Evolutionary conservation across 2,329 filamentous ascomycete genomes (phyloP).

Genomic region (Phialemonium atrogriseum): DNA sequence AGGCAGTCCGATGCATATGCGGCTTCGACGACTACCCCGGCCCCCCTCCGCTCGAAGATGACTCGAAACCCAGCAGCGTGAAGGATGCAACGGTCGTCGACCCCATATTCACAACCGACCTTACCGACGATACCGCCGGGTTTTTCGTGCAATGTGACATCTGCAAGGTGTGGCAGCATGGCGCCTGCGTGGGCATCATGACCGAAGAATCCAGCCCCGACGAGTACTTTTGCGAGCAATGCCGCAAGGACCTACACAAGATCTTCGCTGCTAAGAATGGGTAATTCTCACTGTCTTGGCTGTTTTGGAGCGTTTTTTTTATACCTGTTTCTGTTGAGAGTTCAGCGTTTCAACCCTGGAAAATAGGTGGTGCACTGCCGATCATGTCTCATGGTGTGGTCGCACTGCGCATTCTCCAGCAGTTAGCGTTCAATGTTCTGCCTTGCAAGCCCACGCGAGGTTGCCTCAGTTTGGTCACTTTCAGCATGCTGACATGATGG

Average conservation of each 20-base stretch:
- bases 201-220: constrained; percentile 89
- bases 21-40: constrained; percentile 93
- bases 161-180: constrained; percentile 98
- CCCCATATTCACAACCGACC: constrained; percentile 49
- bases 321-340: constrained; percentile 8
- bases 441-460: neutral
- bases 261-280: constrained; percentile 74
- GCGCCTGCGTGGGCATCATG: constrained; percentile 94
- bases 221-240: constrained; percentile 96
- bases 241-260: constrained; percentile 83
- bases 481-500: constrained; percentile 28
- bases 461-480: constrained; percentile 2
- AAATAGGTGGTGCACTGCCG: constrained; percentile 15
- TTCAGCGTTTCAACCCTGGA: constrained; percentile 17
- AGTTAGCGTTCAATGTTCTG: neutral
- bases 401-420: constrained; percentile 1
- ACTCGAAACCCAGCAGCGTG: constrained; percentile 38
- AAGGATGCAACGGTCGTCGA: constrained; percentile 51
- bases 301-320: constrained; percentile 5
- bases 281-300: constrained; percentile 49
- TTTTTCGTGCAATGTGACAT: constrained; percentile 97
- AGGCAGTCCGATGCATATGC: constrained; percentile 92
- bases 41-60: constrained; percentile 55
- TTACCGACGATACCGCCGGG: constrained; percentile 80
- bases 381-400: constrained; percentile 14